Conservation (phyloP, 2,329 filamentous ascomycete species). For the Lecanicillium sp. region DNA sequence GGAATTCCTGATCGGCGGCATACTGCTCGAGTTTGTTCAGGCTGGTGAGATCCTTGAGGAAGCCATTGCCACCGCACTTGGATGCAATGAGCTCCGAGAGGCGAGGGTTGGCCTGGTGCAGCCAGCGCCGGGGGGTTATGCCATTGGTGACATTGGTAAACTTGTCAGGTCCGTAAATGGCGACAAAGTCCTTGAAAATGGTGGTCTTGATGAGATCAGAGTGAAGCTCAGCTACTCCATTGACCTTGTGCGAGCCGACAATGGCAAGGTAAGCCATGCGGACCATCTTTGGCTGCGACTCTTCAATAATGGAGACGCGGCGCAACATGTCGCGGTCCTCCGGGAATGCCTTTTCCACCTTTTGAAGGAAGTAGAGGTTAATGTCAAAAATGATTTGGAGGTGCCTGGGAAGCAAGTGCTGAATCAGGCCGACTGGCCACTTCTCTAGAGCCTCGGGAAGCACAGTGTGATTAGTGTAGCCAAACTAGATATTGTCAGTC, state of each 20-base stretch:
- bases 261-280: conserved; percentile 94
- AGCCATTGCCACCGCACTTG: conserved; percentile 75
- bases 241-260: conserved; percentile 98
- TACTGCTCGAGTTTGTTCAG: conserved; percentile 80
- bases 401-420: conserved; percentile 88
- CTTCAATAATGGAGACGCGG: conserved; percentile 94
- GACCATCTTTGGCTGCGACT: conserved; percentile 94
- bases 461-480: conserved; percentile 98
- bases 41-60: conserved; percentile 82
- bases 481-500: conserved; percentile 47
- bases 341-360: conserved; percentile 83
- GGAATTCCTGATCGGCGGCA: conserved; percentile 80
- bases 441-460: conserved; percentile 96
- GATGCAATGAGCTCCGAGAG: conserved; percentile 86
- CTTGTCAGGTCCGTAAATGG: conserved; percentile 90
- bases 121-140: conserved; percentile 90
- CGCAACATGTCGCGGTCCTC: conserved; percentile 77
- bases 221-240: conserved; percentile 94
- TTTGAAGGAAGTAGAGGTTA: conserved; percentile 88
- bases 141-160: conserved; percentile 99
- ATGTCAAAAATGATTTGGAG: conserved; percentile 98
- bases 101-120: conserved; percentile 93
- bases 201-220: conserved; percentile 97
- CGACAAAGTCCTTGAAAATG: conserved; percentile 99
- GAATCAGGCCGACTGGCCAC: conserved; percentile 89